A percentile compares a stretch with the other conserved stretches of the same genome.
phyloP scores from a whole-genome alignment of 257 asterid species.

The Vinca minor region DNA sequence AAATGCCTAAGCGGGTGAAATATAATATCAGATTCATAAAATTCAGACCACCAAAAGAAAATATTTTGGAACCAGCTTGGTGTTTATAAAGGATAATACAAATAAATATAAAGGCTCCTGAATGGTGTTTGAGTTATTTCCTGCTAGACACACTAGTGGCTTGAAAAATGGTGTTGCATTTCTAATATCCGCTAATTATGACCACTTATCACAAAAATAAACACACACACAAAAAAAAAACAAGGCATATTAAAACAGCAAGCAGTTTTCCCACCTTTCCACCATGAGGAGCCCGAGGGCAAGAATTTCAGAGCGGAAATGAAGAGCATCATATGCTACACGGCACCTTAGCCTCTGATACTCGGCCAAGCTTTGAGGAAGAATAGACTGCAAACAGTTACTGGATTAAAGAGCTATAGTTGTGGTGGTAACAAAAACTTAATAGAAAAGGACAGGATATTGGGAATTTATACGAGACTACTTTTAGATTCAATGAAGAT shows the following conservation, averaged over 20 bases:
- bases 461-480: no score
- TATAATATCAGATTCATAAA: not conserved
- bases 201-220: not conserved
- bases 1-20: not conserved
- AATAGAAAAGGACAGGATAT: not conserved
- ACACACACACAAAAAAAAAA: no score
- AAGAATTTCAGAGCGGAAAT: constrained; percentile 73
- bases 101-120: not conserved
- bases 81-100: not conserved
- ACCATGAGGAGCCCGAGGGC: constrained; percentile 61
- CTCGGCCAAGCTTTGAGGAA: constrained; percentile 75
- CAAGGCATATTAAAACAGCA: constrained; percentile 14
- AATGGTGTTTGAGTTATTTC: no score
- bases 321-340: constrained; percentile 84
- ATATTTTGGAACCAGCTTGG: no score
- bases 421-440: not conserved
- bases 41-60: no score
- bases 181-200: not conserved
- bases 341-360: constrained; percentile 95
- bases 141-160: no score
- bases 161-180: not conserved
- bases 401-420: not conserved
- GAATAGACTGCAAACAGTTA: constrained; percentile 48
- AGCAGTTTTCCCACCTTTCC: constrained; percentile 51
- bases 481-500: not conserved